Evolutionary conservation across 2,329 filamentous ascomycete genomes (phyloP), one percentile per base, ranked within the genome.

Genomic region (Aplosporella prunicola): DNA sequence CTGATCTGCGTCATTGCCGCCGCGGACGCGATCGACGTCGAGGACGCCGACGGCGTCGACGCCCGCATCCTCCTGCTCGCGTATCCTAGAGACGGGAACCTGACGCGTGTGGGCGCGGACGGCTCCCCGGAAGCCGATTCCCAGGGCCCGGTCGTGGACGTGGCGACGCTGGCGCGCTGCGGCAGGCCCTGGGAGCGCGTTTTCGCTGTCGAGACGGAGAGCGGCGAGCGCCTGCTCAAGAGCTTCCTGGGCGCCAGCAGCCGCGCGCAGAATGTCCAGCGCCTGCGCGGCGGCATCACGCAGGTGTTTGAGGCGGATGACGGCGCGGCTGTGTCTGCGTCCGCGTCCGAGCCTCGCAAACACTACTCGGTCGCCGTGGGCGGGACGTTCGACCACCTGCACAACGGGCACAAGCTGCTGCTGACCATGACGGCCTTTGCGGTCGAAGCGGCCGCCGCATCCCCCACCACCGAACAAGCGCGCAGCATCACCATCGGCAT

Each of bases 301-400:
- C 47, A 47, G 29, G 47, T 55, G 34, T 40, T 45, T 25, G 38
- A 35, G 22, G 38, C 34, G 16, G n/a, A 41, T 15, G n/a, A 35
- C n/a, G 35, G 7, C 14, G n/a, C n/a, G n/a, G 33, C 17, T 18
- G 5, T 44, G 11, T 43, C 33, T n/a, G 25, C 24, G 15, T 17
- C 20, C 16, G 20, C 30, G 18, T n/a, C 31, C 35, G 32, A 35
- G 26, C 27, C 17, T n/a, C 40, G 35, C 20, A 53, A 58, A 27
- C 74, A 83, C 56, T 62, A 68, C 42, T 71, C 75, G 10, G 81
- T 93, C 33, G 84, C 81, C 35, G 75, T 96, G 9, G 91, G 89
- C 20, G 91, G 91, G 8, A 98, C 91, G 0, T 98, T 96, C 61
- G 91, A 98, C 58, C 87, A 96, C 60, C 72, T 98, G 15, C 91